phyloP scores from a whole-genome alignment of 2,329 filamentous ascomycete genomes.

The Moelleriella libera region DNA sequence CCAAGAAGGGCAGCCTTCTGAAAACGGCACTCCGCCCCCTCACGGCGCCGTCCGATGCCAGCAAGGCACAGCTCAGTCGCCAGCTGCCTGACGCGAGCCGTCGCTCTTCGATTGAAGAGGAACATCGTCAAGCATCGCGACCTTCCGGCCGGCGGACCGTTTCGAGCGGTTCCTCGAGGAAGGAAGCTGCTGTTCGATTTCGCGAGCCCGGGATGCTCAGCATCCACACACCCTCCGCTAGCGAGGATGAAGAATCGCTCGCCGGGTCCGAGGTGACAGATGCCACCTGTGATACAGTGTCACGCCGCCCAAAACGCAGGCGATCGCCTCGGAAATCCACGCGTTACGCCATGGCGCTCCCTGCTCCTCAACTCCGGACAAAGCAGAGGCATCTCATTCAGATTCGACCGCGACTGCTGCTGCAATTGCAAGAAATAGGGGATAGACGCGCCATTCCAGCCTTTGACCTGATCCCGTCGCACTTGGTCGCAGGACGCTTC shows the following conservation, averaged over 20 bases:
- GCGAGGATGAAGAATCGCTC: constrained; percentile 33
- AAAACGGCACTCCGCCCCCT: constrained; percentile 25
- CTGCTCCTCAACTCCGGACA: constrained; percentile 41
- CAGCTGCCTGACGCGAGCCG: neutral
- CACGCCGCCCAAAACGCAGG: constrained; percentile 25
- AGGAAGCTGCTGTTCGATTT: constrained; percentile 32
- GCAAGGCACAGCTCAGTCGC: constrained; percentile 7
- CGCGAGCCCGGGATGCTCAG: constrained; percentile 19
- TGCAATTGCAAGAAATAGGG: constrained; percentile 57
- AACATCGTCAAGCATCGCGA: neutral
- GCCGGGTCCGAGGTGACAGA: constrained; percentile 31
- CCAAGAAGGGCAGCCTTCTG: constrained; percentile 24
- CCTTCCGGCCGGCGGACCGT: constrained; percentile 14
- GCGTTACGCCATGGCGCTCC: constrained; percentile 53
- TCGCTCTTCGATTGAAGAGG: constrained; percentile 1
- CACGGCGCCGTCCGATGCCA: constrained; percentile 10
- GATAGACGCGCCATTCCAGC: constrained; percentile 50
- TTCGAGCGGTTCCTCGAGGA: constrained; percentile 23
- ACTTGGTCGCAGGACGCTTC: constrained; percentile 38
- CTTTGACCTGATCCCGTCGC: constrained; percentile 60
- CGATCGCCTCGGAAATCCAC: constrained; percentile 41
- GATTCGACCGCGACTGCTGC: constrained; percentile 51
- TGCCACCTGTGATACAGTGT: constrained; percentile 25
- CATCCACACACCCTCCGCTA: constrained; percentile 16
- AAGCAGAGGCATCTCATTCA: constrained; percentile 54